Percentiles rank a stretch among this genome's conserved stretches.
phyloP scores from a whole-genome alignment of 2,329 filamentous ascomycete species.

The Colletotrichum somersetense region DNA sequence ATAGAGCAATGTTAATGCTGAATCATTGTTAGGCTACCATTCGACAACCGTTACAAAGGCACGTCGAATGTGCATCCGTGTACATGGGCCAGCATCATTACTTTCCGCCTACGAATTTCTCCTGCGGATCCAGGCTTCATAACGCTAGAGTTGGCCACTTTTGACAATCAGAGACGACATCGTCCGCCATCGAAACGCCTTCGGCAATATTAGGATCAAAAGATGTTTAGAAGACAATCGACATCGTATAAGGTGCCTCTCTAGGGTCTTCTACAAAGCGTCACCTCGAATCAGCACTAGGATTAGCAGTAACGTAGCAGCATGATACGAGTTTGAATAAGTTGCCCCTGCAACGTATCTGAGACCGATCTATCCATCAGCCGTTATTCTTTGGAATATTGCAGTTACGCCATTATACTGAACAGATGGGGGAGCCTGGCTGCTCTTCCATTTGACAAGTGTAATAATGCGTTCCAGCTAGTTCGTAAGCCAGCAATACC shows the following conservation, averaged over 20 bases:
- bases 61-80: not conserved
- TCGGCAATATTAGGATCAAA: too few species aligned
- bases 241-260: accelerated
- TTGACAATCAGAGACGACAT: too few species aligned
- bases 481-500: not conserved
- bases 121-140: not conserved
- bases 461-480: too few species aligned
- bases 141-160: not conserved
- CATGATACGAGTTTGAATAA: not conserved
- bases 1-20: too few species aligned
- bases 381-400: not conserved
- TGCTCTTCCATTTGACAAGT: not conserved
- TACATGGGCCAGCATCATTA: too few species aligned
- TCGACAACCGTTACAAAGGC: too few species aligned
- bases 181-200: not conserved
- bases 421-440: too few species aligned
- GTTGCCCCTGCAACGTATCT: not conserved
- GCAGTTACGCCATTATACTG: not conserved
- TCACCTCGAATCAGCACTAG: not conserved
- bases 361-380: not conserved
- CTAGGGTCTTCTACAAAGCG: too few species aligned
- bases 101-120: not conserved
- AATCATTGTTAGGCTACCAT: not conserved
- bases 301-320: not conserved
- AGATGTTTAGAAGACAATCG: not conserved